Percentiles rank a stretch among this genome's conserved stretches.
These are phyloP conservation scores for Candida yuanshanica DNA, from an alignment of 805 yeast species.

Conservation along the genomic window DNA sequence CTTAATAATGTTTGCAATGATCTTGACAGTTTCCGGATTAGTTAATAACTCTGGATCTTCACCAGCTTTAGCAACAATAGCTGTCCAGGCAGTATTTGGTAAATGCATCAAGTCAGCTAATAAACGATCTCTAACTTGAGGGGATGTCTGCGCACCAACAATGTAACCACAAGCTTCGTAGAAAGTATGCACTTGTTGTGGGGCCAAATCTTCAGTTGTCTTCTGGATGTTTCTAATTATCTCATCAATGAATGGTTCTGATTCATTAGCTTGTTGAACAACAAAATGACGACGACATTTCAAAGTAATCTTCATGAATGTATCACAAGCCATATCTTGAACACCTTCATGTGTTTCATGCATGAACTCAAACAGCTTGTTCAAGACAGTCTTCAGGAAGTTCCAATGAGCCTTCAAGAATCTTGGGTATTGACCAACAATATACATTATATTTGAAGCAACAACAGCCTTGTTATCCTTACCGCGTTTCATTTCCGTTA, in stretches of 20 bases:
- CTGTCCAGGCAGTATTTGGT: conserved; percentile 93
- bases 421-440: conserved; percentile 98
- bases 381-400: conserved; percentile 90
- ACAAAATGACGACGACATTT: conserved; percentile 96
- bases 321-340: conserved; percentile 99
- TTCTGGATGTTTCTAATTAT: conserved; percentile 77
- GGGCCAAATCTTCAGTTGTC: conserved; percentile 88
- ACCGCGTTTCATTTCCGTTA: conserved; percentile 95
- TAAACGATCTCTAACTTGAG: conserved; percentile 63
- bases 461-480: conserved; percentile 98
- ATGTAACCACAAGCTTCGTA: conserved; percentile 97
- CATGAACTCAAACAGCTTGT: conserved; percentile 96
- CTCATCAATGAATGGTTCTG: conserved; percentile 87
- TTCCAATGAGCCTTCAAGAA: conserved; percentile 98
- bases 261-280: conserved; percentile 75
- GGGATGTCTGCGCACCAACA: conserved; percentile 76
- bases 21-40: conserved; percentile 81
- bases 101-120: conserved; percentile 76
- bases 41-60: conserved; percentile 75
- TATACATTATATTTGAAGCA: conserved; percentile 99
- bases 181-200: conserved; percentile 97
- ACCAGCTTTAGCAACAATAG: conserved; percentile 79
- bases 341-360: conserved; percentile 99
- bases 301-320: conserved; percentile 90
- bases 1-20: conserved; percentile 88